Percentiles rank a stretch among this genome's conserved stretches.
These are phyloP conservation scores for Termitomyces sp. DNA, from an alignment of 768 basidiomycete species.

Conservation along the genomic window DNA sequence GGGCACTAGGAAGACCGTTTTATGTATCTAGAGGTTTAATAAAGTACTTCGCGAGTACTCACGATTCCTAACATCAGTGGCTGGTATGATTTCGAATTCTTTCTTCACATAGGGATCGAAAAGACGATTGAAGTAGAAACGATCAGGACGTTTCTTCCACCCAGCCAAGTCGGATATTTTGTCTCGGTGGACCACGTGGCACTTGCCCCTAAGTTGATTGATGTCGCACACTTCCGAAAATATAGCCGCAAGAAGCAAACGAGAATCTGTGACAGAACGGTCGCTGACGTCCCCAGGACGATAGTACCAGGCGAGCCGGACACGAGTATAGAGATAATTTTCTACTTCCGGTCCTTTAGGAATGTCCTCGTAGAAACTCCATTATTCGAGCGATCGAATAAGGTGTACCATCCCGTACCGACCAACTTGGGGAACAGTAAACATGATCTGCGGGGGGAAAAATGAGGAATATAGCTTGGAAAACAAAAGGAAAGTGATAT, in stretches of 20 bases:
- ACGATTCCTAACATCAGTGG: slow-evolving; percentile 86
- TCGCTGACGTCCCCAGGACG: slow-evolving; percentile 94
- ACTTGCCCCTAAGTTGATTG: slow-evolving; percentile 86
- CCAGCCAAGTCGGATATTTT: slow-evolving; percentile 89
- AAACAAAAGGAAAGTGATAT: slow-evolving; percentile 13
- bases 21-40: slow-evolving; percentile 15
- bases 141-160: slow-evolving; percentile 92
- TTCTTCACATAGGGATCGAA: slow-evolving; percentile 98
- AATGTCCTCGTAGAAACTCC: slow-evolving; percentile 78
- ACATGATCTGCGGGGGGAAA: slow-evolving; percentile 79
- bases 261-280: slow-evolving; percentile 84
- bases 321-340: slow-evolving; percentile 71
- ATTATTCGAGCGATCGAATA: slow-evolving; percentile 96
- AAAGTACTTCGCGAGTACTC: slow-evolving; percentile 33
- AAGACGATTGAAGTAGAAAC: slow-evolving; percentile 93
- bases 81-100: slow-evolving; percentile 93
- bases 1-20: slow-evolving; percentile 52
- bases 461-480: slow-evolving; percentile 13
- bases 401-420: slow-evolving; percentile 87
- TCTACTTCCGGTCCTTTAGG: slow-evolving; percentile 61
- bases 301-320: slow-evolving; percentile 94
- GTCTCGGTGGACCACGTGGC: slow-evolving; percentile 92
- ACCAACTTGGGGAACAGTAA: slow-evolving; percentile 93
- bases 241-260: slow-evolving; percentile 90
- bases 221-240: slow-evolving; percentile 96